Base-by-base conservation (phyloP, 1,284 basidiomycete genomes). In the Binderoboletus segoi region DNA sequence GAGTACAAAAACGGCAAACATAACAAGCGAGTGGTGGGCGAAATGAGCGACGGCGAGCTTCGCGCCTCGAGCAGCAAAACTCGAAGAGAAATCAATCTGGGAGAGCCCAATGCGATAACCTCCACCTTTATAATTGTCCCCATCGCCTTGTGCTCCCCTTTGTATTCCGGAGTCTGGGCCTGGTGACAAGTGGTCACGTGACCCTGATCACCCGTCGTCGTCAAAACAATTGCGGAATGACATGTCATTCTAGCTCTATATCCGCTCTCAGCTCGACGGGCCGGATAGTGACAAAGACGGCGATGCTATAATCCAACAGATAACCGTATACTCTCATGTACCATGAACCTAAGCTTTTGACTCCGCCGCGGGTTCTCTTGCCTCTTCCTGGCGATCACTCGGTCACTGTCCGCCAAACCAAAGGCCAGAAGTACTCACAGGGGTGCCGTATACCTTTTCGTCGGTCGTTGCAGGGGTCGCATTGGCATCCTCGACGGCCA, bases 41-140 rank as follows among this genome's bases (percentile, higher is more conserved):
- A 58, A 69, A 67, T 1, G 68, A 71, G 43, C 1, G 68, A 51
- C 48, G 33, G 48, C 30, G 40, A 30, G 58, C 28, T 51, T 48
- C 26, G 46, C 7, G 54, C 59, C 59, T 60, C 56, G n/a, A 63
- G 66, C 61, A 32, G 20, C 33, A 52, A 42, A 47, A 33, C 49
- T 21, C 26, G 37, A 50, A 48, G 16, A 41, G 26, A 8, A 37
- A 18, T 16, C 18, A 16, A 30, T 28, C 37, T 11, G 37, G 18
- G 37, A 28, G 46, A n/a, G n/a, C n/a, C 43, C 20, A 7, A 20
- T 8, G 8, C 13, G 28, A 10, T 10, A 30, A 30, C 28, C 28
- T 30, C 28, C 6, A 30, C 44, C 4, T 44, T 2, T 2, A n/a
- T 24, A 42, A 32, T 45, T 20, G 28, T 23, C 1, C 4, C 11